Base-by-base conservation (phyloP, 1,284 basidiomycete species). In the Pyrrhoderma noxium region DNA sequence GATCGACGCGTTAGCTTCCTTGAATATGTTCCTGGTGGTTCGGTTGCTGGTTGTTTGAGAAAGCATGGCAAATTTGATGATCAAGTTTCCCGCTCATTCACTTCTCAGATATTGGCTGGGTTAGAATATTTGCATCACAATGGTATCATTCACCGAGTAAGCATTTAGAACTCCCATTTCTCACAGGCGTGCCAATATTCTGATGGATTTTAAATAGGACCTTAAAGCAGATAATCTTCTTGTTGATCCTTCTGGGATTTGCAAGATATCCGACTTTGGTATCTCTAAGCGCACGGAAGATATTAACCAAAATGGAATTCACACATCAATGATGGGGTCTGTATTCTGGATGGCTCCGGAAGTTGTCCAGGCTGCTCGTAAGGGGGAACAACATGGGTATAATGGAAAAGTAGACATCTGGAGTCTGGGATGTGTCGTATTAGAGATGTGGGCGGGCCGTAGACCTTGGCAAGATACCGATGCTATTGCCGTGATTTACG, bases 271-370 rank as follows among this genome's bases (percentile, higher is more conserved):
- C 2, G 96, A 99, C 67, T 99, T 99, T 65, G 96, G 93, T 45
- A 95, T 96, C 53, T 94, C 91, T 9, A 97, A 95, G 67, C 80
- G 88, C 57, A 92, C 82, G 51, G 79, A 83, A 54, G 90, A 95
- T 59, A 89, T 94, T 55, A 83, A 93, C 61, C 83, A 85, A 60
- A 86, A 88, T 56, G 86, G 79, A 22, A 85, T 79, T 34, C 79
- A 79, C 53, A 94, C 92, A 1, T 89, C 90, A 45, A 89, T 99
- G 85, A 90, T 93, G 67, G 96, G 96, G 16, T 94, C 92, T 14
- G 88, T 98, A 44, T 99, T 97, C 67, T 99, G 96, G 91, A 99
- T 99, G 95, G 95, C 96, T 5, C 96, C 95, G 1, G 95, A 99
- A 70, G 92, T 99, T 36, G 81, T 95, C 54, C 80, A 89, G 56